These are phyloP conservation scores for Cladophialophora exuberans DNA, from an alignment of 2,329 filamentous ascomycete genomes.

Conservation along the genomic window DNA sequence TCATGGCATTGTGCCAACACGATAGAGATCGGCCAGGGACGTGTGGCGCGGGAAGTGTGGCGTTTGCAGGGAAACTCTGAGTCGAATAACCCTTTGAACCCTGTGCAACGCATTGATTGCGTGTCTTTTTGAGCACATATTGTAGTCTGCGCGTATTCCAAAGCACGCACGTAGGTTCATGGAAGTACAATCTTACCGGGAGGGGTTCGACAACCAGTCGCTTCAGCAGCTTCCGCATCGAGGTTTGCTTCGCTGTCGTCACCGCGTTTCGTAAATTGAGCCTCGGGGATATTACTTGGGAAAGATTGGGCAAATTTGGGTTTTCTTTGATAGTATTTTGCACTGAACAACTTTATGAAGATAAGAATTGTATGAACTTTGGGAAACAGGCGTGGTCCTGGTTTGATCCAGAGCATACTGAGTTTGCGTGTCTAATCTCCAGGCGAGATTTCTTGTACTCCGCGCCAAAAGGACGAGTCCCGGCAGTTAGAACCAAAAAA, in stretches of 20 bases:
- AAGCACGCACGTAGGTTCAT: no score
- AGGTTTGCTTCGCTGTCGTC: no score
- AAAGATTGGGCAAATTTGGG: not conserved
- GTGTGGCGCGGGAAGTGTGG: constrained; percentile 1
- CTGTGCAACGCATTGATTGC: no score
- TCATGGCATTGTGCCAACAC: not conserved
- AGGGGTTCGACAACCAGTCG: no score
- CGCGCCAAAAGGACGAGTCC: not conserved
- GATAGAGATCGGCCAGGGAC: not conserved
- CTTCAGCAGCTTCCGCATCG: no score
- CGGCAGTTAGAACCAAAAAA: not conserved
- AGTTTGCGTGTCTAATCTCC: constrained; percentile 11
- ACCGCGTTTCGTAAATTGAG: no score
- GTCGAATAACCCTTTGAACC: not conserved
- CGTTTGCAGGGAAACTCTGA: no score
- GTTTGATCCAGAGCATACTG: not conserved
- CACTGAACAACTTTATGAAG: constrained; percentile 7
- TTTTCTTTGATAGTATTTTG: no score
- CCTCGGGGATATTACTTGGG: no score
- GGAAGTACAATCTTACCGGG: no score
- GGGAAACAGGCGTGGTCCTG: constrained; percentile 12
- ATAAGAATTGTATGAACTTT: constrained; percentile 3
- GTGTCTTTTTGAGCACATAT: not conserved
- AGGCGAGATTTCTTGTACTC: not conserved
- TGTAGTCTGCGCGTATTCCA: no score